Conservation (phyloP, 805 yeast species). For the Pichia californica region DNA sequence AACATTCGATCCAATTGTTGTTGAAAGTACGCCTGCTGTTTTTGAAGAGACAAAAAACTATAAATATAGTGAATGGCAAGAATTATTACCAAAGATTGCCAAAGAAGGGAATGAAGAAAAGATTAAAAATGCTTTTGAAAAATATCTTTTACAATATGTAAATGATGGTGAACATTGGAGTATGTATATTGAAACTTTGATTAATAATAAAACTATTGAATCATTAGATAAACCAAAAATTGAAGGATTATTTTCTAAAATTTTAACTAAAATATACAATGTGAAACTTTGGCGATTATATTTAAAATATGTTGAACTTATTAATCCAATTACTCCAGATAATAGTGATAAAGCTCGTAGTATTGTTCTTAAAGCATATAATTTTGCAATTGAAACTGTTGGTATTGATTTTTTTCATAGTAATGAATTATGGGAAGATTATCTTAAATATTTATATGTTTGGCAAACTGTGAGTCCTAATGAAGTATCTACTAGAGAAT, state of each 20-base stretch:
- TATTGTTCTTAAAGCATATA: constrained; percentile 73
- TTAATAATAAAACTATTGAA: constrained; percentile 36
- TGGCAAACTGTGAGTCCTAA: constrained; percentile 77
- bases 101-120: constrained; percentile 47
- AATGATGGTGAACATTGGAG: constrained; percentile 71
- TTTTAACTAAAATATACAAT: constrained; percentile 55
- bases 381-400: constrained; percentile 69
- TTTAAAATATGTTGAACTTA: constrained; percentile 67
- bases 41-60: constrained; percentile 27
- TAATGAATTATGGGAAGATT: constrained; percentile 73
- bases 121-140: constrained; percentile 51
- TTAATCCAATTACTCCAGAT: constrained; percentile 54
- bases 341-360: constrained; percentile 69
- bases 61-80: constrained; percentile 49
- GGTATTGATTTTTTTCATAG: constrained; percentile 67
- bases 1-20: constrained; percentile 30
- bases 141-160: constrained; percentile 59
- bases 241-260: constrained; percentile 58
- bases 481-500: constrained; percentile 80
- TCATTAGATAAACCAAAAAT: constrained; percentile 59
- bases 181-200: constrained; percentile 49
- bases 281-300: constrained; percentile 73
- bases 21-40: constrained; percentile 32
- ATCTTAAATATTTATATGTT: constrained; percentile 65
- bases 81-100: constrained; percentile 36